Base-by-base conservation (phyloP, 2,329 filamentous ascomycete genomes). In the Trichoderma sp. region DNA sequence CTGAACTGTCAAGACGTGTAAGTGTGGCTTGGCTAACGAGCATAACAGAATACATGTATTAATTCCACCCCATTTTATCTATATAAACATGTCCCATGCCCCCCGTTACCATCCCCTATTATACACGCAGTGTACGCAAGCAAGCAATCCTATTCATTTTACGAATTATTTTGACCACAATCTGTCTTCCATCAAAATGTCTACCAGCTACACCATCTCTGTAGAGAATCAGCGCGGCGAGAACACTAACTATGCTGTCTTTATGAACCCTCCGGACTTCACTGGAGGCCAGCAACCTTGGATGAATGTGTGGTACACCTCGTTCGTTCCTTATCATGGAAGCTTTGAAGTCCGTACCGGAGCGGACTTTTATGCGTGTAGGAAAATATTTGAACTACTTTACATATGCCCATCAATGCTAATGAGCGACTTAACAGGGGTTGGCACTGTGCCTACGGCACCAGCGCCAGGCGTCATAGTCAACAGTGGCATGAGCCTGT, bases 261-360 rank as follows among this genome's bases (percentile, higher is more conserved):
- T 71, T n/a, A 71, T 68, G 55, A 57, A 71, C 13, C 39, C 70
- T 28, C 70, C 70, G 15, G 7, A 47, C 1, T 71, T 71, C 32
- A 39, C 50, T 47, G 70, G 55, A 6, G 64, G 53, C 15, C 20
- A 20, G 15, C 30, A 55, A 23, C 64, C 70, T 50, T 68, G 55
- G 64, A 53, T 71, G 55, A 71, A 71, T 39, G 70, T 71, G 15
- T 71, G 70, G 70, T 71, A 68, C 28, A 68, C 70, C 3, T 11
- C 64, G 1, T 71, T 71, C 11, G 64, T 61, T 7, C 70, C 70
- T 3, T 28, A 68, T 15, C 39, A 55, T 30, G 70, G 64, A 39
- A 53, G 3, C 30, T 68, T 71, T 30, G 70, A 68, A 17, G 17
- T 71, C 13, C 36, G 55, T 3, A 68, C 64, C 3, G 70, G 70